A percentile compares a stretch with the other conserved stretches of the same genome.
These are phyloP conservation scores for Candolleomyces eurysporus DNA, from an alignment of 768 basidiomycete species.

Conservation along the genomic window DNA sequence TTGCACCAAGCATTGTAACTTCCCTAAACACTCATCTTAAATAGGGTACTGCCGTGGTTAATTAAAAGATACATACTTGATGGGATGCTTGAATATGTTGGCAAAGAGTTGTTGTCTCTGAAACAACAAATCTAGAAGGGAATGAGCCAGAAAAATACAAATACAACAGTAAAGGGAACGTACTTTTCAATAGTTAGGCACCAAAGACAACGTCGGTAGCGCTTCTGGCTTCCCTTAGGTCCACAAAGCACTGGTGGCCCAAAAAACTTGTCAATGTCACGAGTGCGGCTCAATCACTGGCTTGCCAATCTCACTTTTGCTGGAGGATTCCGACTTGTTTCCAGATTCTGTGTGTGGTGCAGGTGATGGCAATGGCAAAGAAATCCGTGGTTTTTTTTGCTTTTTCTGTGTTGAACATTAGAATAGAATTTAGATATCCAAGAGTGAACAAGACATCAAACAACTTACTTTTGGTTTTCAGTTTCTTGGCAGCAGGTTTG, in stretches of 20 bases:
- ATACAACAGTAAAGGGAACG: too few relatives aligned
- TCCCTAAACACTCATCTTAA: not conserved
- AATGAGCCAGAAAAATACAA: not conserved
- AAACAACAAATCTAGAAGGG: not conserved
- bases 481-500: not conserved
- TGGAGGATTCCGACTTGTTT: too few relatives aligned
- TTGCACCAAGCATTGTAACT: constrained; percentile 26
- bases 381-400: not conserved
- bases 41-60: not conserved
- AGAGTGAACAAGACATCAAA: too few relatives aligned
- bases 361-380: not conserved
- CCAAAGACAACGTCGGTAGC: not conserved
- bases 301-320: not conserved
- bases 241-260: not conserved
- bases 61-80: constrained; percentile 3
- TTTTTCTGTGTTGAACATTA: not conserved
- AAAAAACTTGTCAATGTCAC: not conserved
- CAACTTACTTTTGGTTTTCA: not conserved
- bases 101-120: constrained; percentile 12
- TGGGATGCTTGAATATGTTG: constrained; percentile 13
- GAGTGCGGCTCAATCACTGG: not conserved
- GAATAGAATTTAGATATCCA: not conserved
- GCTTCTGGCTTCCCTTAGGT: not conserved
- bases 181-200: too few relatives aligned
- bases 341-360: too few relatives aligned